Base-by-base conservation (phyloP, 257 asterid genomes). In the Solanum ahanhuiri region DNA sequence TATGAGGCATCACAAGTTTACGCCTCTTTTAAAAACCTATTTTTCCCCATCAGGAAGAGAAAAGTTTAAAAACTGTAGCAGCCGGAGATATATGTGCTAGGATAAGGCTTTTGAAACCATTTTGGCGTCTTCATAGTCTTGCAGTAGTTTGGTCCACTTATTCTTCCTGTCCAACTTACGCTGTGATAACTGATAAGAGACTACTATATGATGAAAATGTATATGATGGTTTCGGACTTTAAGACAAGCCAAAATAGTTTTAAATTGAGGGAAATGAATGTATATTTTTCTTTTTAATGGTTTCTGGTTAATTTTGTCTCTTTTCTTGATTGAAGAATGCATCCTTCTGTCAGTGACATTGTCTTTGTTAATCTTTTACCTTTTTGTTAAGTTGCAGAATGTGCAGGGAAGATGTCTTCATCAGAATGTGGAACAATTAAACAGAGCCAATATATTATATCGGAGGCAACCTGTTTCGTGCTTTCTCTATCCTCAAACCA, bases 401-500 rank as follows among this genome's bases (percentile, higher is more conserved):
- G 92, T 92, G 31, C 76, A 86, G 90, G 88, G 92, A 89, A 89
- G 92, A 88, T 89, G 83, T 88, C 88, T 91, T 88, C 83, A 87
- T 18, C 92, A 90, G 88, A 85, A 45, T 72, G 89, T 91, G 86
- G 94, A 87, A 81, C 70, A 81, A 69, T 79, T 83, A 66, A 83
- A 90, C 64, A 90, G 67, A 63, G 58, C 91, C 51, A 90, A 87
- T 70, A 83, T 83, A 86, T 64, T 84, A 81, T 87, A 89, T 85
- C 88, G 85, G 89, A 63, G 87, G 77, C 90, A 85, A 57, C 88
- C 76, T 60, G 82, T 95, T 37, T 93, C 93, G 85, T 94, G 99
- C 92, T 94, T 94, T 90, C 93, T 71, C 86, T 83, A 94, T 87
- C 91, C 54, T 39, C 93, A 83, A 86, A 92, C 93, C 83, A 94